Percentiles rank a stretch among this genome's conserved stretches.
phyloP scores from a whole-genome alignment of 352 stramenopile species.

The Thraustochytrium striatum region DNA sequence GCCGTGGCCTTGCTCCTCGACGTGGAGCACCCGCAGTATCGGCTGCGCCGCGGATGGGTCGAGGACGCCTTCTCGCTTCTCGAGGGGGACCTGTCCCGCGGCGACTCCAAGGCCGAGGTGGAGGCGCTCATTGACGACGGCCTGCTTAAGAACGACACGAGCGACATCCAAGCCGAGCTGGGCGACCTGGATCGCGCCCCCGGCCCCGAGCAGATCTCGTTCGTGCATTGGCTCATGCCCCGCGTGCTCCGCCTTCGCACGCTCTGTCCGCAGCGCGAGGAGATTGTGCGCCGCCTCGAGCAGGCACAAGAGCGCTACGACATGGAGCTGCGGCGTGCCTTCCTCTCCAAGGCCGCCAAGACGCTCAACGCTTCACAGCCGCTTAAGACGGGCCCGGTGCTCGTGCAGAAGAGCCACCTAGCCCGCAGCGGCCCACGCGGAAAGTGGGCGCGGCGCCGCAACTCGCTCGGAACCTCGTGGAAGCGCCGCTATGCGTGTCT shows the following conservation, averaged over 20 bases:
- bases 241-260: slow-evolving; percentile 2
- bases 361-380: neutral
- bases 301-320: neutral
- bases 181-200: neutral
- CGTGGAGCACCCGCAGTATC: neutral
- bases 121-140: neutral
- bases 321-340: neutral
- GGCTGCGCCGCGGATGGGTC: neutral
- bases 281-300: neutral
- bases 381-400: neutral
- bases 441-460: neutral
- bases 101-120: neutral
- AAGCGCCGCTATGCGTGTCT: slow-evolving; percentile 15
- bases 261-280: neutral
- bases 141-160: neutral
- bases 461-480: neutral
- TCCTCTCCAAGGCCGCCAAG: neutral
- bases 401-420: neutral
- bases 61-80: neutral
- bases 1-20: neutral
- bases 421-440: neutral
- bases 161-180: no score
- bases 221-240: slow-evolving; percentile 32
- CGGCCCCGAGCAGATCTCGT: neutral
- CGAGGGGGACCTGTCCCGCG: neutral